Evolutionary conservation across 2,329 filamentous ascomycete genomes (phyloP).

Genomic region (Fusarium sulawesiense): DNA sequence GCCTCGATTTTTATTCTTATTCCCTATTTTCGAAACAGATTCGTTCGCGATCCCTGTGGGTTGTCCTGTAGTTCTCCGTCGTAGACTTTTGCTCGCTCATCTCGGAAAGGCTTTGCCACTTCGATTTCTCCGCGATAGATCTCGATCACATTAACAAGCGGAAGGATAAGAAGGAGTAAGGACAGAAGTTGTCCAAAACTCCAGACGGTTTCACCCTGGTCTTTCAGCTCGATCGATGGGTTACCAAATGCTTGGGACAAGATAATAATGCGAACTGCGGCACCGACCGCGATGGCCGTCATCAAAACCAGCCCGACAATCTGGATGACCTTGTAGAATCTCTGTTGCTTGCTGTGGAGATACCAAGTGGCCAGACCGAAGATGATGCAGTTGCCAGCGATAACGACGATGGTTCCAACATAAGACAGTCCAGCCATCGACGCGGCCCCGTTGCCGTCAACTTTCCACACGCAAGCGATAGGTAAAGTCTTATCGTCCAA

Average conservation of each 20-base stretch:
- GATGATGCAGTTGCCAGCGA: constrained; percentile 67
- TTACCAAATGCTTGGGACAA: constrained; percentile 68
- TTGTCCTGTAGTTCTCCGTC: constrained; percentile 56
- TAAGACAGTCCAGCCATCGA: constrained; percentile 61
- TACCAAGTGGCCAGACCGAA: constrained; percentile 73
- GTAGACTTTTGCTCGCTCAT: constrained; percentile 53
- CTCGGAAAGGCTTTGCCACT: constrained; percentile 56
- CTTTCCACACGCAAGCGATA: constrained; percentile 70
- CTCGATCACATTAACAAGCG: constrained; percentile 31
- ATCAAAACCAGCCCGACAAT: constrained; percentile 66
- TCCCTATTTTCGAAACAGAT: constrained; percentile 50
- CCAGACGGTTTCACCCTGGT: constrained; percentile 42
- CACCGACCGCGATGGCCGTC: constrained; percentile 67
- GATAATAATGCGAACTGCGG: constrained; percentile 66
- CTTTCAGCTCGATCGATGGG: constrained; percentile 43
- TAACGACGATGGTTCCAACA: constrained; percentile 70
- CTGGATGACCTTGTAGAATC: constrained; percentile 67
- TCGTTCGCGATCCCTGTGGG: constrained; percentile 51
- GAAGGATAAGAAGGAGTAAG: constrained; percentile 42
- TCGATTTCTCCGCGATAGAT: constrained; percentile 36
- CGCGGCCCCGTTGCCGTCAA: constrained; percentile 51
- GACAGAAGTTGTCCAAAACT: constrained; percentile 43
- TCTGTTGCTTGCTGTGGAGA: constrained; percentile 65
- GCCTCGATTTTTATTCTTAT: background rate
- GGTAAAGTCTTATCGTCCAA: constrained; percentile 65